Percentiles rank a stretch among this genome's conserved stretches.
These are phyloP conservation scores for Limnomonas spitsbergensis DNA, from an alignment of 139 green algal species.

Conservation along the genomic window DNA sequence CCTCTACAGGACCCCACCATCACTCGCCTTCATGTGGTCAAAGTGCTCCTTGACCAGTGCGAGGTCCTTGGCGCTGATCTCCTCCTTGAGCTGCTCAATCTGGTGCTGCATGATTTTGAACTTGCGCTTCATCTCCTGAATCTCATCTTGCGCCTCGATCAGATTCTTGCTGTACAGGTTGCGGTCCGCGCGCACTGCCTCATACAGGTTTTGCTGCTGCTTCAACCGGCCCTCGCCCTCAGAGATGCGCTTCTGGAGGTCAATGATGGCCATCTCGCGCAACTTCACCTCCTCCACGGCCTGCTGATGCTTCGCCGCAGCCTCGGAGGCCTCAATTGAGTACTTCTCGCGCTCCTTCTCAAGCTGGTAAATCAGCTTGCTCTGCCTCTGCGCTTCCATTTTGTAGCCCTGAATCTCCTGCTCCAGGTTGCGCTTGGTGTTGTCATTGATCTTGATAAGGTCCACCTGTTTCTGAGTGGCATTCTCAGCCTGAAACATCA, in stretches of 20 bases:
- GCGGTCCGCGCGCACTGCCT: constrained; percentile 70
- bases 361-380: constrained; percentile 65
- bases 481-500: constrained; percentile 75
- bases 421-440: constrained; percentile 82
- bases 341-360: constrained; percentile 85
- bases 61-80: constrained; percentile 81
- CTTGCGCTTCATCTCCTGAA: constrained; percentile 88
- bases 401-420: constrained; percentile 80
- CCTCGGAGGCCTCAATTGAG: constrained; percentile 70
- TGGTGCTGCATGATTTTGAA: constrained; percentile 88
- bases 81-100: constrained; percentile 87
- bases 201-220: constrained; percentile 83
- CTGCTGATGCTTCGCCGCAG: constrained; percentile 70
- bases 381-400: constrained; percentile 70
- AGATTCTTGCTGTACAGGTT: constrained; percentile 91
- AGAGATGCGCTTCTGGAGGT: constrained; percentile 83
- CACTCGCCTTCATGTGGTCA: constrained; percentile 86
- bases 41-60: constrained; percentile 86
- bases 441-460: constrained; percentile 83
- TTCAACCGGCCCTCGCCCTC: constrained; percentile 83
- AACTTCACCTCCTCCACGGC: constrained; percentile 85
- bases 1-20: too few species aligned
- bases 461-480: constrained; percentile 78
- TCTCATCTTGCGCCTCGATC: constrained; percentile 82
- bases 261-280: constrained; percentile 79